Base-by-base conservation (phyloP, 148 eudicot species). In the Tetragonia tetragonoides region DNA sequence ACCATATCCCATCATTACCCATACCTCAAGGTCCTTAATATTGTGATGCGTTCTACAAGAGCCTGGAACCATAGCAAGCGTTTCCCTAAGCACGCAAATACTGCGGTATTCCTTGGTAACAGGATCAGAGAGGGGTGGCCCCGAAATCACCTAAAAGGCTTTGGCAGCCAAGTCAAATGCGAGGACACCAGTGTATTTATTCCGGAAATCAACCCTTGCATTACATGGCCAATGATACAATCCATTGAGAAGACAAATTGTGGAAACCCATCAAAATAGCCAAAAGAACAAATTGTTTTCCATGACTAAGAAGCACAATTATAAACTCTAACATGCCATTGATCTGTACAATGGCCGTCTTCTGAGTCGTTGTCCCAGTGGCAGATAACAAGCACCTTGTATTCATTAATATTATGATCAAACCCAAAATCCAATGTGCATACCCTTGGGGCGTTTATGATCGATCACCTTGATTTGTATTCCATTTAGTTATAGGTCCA, bases 1-100 rank as follows among this genome's bases (percentile, higher is more conserved):
- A 42, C 68, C 77, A 23, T 74, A 74, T 46, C 60, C 56, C 53
- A 38, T 74, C 77, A 74, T 74, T 20, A 61, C 18, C 68, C 77
- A 74, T 14, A 74, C n/a, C 47, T 74, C 21, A 10, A n/a, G 18
- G 9, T 21, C 24, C 46, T 15, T 34, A 28, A 24, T 6, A 66
- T 1, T 15, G 3, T 2, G 5, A 3, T 56, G 14, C 46, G 0
- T 39, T 0, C 59, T n/a, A 15, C 5, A 2, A 2, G 6, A 40
- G 49, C 10, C 21, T 2, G 51, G 38, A 42, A 74, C 11, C 38
- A 74, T 12, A 60, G 67, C 54, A 60, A 74, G 49, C 24, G 47
- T 41, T 46, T 41, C 15, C 49, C 46, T 40, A 59, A 74, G 38
- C 67, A 74, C 56, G 34, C 54, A 60, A 74, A 74, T 39, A 74